A percentile compares a stretch with the other conserved stretches of the same genome.
These are phyloP conservation scores for Rhizopus arrhizus DNA, from an alignment of 371 early-diverging fungal species.

Conservation along the genomic window DNA sequence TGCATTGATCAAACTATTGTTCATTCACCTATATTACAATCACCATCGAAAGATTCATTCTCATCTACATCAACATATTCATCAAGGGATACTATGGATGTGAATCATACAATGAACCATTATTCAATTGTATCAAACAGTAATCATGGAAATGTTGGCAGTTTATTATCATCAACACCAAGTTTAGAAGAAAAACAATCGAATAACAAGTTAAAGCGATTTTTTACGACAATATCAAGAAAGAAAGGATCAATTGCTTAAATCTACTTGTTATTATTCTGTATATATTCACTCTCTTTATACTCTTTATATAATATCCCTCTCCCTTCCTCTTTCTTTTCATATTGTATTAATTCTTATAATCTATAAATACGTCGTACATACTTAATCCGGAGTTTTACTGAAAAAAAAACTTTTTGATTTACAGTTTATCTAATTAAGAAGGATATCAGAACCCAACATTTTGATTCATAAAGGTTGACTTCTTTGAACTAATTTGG, in stretches of 20 bases:
- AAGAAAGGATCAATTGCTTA: constrained; percentile 20
- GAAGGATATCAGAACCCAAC: too few relatives aligned
- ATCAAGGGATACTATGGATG: background rate
- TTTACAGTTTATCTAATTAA: too few relatives aligned
- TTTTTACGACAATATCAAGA: constrained; percentile 25
- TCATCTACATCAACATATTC: constrained; percentile 19
- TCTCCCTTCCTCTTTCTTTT: background rate
- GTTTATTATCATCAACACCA: constrained; percentile 4
- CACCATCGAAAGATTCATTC: constrained; percentile 26
- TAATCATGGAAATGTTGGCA: too few relatives aligned
- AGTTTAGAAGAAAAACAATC: constrained; percentile 4
- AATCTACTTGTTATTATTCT: background rate
- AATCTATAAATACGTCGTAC: background rate
- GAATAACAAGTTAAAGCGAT: constrained; percentile 18
- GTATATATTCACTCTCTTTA: background rate
- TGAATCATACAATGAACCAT: background rate
- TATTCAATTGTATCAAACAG: too few relatives aligned
- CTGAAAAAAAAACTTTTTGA: too few relatives aligned
- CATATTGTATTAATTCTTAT: background rate
- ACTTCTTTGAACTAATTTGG: too few relatives aligned
- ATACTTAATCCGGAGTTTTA: too few relatives aligned
- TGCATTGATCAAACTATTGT: constrained; percentile 11
- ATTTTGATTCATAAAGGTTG: too few relatives aligned
- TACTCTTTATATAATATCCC: constrained; percentile 1
- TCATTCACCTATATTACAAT: constrained; percentile 10